Evolutionary conservation across 345 rosid genomes (phyloP), one percentile per base, ranked within the genome.

Genomic region (Ceriops decandra): DNA sequence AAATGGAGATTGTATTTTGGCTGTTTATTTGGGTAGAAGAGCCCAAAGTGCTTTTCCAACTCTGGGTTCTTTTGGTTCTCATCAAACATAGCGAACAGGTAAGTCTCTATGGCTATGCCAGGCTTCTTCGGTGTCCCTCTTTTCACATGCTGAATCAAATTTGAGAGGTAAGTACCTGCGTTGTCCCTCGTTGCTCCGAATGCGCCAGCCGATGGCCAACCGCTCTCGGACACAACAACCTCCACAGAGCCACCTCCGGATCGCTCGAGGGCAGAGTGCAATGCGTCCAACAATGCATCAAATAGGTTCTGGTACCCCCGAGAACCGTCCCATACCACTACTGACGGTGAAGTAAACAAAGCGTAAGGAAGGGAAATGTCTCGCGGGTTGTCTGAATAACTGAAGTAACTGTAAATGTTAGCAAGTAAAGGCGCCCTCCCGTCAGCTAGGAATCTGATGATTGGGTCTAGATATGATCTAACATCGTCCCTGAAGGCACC

Each of bases 51-150:
- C 60, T 70, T 76, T 78, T 82, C 79, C 31, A 78, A 15, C 72
- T 71, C 80, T 17, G 77, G 76, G 24, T 62, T 46, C 74, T 78
- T 82, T 61, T 73, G 74, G 63, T 82, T 82, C 73, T 82, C 82
- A 56, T 82, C 69, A 21, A 82, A 78, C 80, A 81, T 60, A 2
- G 78, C 82, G 32, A 81, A 81, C 5, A 81, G 9, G 21, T 78
- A 81, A 38, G 82, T 64, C 80, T 81, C 85, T 15, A 73, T 66
- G 63, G 80, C 53, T 59, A 38, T 68, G 30, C 58, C 62, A 10
- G 85, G 82, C 74, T 73, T 72, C 74, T 70, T 82, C 4, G 85
- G 85, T 2, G 82, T 78, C 16, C 85, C 85, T 13, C 56, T 52
- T 22, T 53, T 57, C 65, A 78, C 82, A 36, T 77, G 81, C 20